Percentiles rank a stretch among this genome's conserved stretches.
These are phyloP conservation scores for Dissophora globulifera DNA, from an alignment of 192 early-diverging fungal species.

Conservation along the genomic window DNA sequence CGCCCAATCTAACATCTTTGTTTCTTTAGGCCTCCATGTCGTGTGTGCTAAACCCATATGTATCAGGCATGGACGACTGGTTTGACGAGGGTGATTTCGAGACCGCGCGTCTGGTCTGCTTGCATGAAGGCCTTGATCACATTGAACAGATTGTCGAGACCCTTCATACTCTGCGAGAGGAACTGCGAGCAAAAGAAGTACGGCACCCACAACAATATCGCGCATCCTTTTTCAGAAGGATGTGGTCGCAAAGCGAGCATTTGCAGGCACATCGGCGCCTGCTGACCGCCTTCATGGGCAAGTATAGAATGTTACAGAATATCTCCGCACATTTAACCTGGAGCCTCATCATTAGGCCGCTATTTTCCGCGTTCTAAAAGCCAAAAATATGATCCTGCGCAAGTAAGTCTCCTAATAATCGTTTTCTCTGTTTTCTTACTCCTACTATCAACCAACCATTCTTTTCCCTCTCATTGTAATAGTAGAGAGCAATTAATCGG, in stretches of 20 bases:
- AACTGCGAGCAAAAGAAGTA: neutral
- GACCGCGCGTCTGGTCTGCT: neutral
- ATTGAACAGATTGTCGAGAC: neutral
- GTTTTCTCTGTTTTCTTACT: neutral
- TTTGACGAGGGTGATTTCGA: neutral
- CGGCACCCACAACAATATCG: neutral
- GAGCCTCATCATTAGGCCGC: constrained; percentile 4
- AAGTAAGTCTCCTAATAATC: neutral
- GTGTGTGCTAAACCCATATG: neutral
- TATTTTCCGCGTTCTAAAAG: neutral
- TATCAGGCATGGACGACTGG: neutral
- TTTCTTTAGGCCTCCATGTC: constrained; percentile 10
- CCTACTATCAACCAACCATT: neutral
- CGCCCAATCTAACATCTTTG: neutral
- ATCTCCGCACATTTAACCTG: constrained; percentile 12
- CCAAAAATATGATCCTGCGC: neutral
- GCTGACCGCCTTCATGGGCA: constrained; percentile 3
- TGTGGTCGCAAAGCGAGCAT: neutral
- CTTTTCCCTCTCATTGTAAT: neutral
- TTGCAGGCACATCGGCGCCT: constrained; percentile 6
- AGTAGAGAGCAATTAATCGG: neutral
- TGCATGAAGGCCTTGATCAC: neutral
- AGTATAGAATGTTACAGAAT: neutral
- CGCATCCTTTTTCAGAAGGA: neutral
- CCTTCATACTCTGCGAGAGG: neutral